phyloP scores from a whole-genome alignment of 768 basidiomycete genomes.

The Mycena sanguinolenta region DNA sequence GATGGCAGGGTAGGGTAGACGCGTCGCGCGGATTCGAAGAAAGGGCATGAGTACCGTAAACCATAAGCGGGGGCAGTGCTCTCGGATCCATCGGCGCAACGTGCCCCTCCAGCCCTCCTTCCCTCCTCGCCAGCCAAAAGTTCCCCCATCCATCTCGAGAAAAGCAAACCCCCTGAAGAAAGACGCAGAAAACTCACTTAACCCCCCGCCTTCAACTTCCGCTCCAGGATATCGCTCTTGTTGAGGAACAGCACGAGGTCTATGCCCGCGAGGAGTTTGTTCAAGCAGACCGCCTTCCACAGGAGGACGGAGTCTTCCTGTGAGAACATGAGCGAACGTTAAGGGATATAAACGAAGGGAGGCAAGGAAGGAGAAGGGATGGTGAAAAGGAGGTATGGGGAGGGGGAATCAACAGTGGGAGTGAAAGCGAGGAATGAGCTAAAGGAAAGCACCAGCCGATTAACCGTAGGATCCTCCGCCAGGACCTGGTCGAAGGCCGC shows the following conservation, averaged over 20 bases:
- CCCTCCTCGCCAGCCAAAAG: too few relatives aligned
- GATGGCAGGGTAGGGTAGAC: too few relatives aligned
- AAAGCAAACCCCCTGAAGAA: too few relatives aligned
- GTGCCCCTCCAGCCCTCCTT: too few relatives aligned
- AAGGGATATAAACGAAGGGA: too few relatives aligned
- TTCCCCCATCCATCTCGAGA: too few relatives aligned
- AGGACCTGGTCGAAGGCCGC: conserved; percentile 82
- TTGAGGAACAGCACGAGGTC: conserved; percentile 89
- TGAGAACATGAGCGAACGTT: background rate
- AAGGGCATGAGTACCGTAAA: too few relatives aligned
- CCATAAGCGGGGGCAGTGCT: too few relatives aligned
- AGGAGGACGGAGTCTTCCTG: conserved; percentile 91
- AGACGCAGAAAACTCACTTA: conserved; percentile 44
- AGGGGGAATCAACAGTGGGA: background rate
- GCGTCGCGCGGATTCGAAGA: too few relatives aligned
- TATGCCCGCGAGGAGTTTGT: conserved; percentile 83
- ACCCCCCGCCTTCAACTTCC: conserved; percentile 76
- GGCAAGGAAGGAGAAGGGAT: background rate
- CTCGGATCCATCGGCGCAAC: too few relatives aligned
- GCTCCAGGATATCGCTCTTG: conserved; percentile 87
- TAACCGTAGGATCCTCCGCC: conserved; percentile 70
- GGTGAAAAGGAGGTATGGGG: background rate
- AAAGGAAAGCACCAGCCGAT: conserved; percentile 60
- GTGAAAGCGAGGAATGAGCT: background rate
- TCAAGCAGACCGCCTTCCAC: conserved; percentile 89